phyloP scores from a whole-genome alignment of 139 green algal genomes.

The Spirogloea muscicola region DNA sequence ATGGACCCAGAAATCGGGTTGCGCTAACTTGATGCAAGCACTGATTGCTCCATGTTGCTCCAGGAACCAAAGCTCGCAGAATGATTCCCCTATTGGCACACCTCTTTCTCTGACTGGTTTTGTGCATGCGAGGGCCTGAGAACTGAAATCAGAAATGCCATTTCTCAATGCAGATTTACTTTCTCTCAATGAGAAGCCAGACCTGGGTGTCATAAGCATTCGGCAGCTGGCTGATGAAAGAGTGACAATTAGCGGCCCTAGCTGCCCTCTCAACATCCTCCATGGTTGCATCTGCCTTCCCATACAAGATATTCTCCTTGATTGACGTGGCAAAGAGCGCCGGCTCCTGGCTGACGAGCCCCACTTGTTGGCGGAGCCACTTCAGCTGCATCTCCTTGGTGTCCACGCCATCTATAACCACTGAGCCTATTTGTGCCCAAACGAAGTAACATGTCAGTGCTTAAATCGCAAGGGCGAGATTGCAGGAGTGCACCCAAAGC shows the following conservation, averaged over 20 bases:
- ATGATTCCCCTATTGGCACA: not conserved
- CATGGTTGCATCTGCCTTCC: slow-evolving; percentile 33
- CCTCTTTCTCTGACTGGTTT: not conserved
- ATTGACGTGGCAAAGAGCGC: slow-evolving; percentile 42
- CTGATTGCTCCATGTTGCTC: no score
- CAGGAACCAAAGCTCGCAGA: not conserved
- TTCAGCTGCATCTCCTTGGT: slow-evolving; percentile 61
- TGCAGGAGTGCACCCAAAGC: not conserved
- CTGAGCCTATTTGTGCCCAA: not conserved
- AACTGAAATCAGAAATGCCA: not conserved
- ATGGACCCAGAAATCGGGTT: not conserved
- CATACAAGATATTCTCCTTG: slow-evolving; percentile 51
- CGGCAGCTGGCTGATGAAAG: slow-evolving; percentile 61
- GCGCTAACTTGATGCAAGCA: no score
- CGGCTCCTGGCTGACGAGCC: slow-evolving; percentile 60
- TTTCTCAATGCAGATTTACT: not conserved
- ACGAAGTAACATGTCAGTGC: not conserved
- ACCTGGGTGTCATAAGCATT: slow-evolving; percentile 79
- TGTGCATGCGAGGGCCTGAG: not conserved
- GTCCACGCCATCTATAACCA: slow-evolving; percentile 69
- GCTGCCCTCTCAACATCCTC: slow-evolving; percentile 66
- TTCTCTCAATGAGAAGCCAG: not conserved
- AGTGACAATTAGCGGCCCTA: slow-evolving; percentile 67
- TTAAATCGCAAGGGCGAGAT: not conserved
- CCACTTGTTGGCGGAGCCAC: slow-evolving; percentile 68